Base-by-base conservation (phyloP, 1,284 basidiomycete genomes). In the Apiotrichum brassicae region DNA sequence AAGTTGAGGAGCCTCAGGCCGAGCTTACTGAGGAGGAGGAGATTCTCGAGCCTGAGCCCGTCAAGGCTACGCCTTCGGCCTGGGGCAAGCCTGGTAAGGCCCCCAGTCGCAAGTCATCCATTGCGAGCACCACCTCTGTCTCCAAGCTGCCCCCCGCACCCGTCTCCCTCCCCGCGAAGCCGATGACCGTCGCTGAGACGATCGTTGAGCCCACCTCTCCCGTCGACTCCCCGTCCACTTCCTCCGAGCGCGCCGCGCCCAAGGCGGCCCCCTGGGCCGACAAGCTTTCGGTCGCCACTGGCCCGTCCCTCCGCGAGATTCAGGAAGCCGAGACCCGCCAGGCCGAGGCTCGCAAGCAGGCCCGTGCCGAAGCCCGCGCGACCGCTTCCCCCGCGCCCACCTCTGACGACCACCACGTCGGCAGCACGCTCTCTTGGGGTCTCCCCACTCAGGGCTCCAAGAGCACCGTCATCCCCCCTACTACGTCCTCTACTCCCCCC, bases 281-380 rank as follows among this genome's bases (percentile, higher is more conserved):
- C 22, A 64, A 70, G 43, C 62, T 76, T 0, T 68, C 74, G 18
- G 61, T 71, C 4, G 18, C 53, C 2, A 36, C 60, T 28, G 75
- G 82, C n/a, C 76, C 83, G 24, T 87, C 86, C 58, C 76, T 98
- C 44, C 84, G 92, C 49, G 91, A 97, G 62, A 98, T 99, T 51
- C 95, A 98, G 70, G 91, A 95, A 62, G 84, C 85, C 1, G 95
- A 98, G 73, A 82, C 82, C 14, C 89, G 82, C 72, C 84, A 84
- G 63, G 78, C 81, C 9, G 90, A 91, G 59, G 81, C 80, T 11
- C 70, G 75, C 26, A 83, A 85, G 58, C 85, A 82, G 59, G 80
- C 78, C 24, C 68, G 80, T 73, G 64, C 81, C 77, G 76, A 79
- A 42, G 76, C 78, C 23, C 80, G 83, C 43, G 74, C 75, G 24